These are phyloP conservation scores for Cercospora janseana DNA, from an alignment of 2,329 filamentous ascomycete species.

Conservation along the genomic window DNA sequence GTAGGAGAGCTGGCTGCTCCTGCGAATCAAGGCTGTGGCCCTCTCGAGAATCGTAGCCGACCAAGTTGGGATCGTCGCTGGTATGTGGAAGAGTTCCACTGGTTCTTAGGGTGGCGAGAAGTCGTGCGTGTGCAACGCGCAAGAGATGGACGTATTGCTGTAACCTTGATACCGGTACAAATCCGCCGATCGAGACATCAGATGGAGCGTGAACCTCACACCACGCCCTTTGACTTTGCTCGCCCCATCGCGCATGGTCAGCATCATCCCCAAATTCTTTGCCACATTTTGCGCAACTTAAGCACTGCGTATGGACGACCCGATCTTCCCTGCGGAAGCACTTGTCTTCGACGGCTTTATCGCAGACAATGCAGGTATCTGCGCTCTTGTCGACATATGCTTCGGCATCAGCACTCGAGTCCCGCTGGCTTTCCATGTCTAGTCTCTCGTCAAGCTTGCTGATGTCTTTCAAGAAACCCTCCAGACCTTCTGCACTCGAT, in stretches of 20 bases:
- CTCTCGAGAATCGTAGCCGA: conserved; percentile 65
- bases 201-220: conserved; percentile 56
- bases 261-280: conserved; percentile 68
- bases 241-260: conserved; percentile 68
- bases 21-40: conserved; percentile 56
- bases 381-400: conserved; percentile 47
- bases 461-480: conserved; percentile 79
- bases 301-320: conserved; percentile 81
- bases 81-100: conserved; percentile 77
- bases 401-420: conserved; percentile 44
- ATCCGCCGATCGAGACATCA: conserved; percentile 58
- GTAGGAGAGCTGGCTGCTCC: conserved; percentile 53
- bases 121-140: conserved; percentile 82
- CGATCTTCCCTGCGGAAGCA: conserved; percentile 73
- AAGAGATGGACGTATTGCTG: conserved; percentile 94
- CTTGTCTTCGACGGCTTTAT: conserved; percentile 89
- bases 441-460: conserved; percentile 77
- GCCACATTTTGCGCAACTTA: conserved; percentile 68
- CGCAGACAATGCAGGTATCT: conserved; percentile 79
- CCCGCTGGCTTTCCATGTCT: conserved; percentile 61
- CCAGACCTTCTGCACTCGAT: conserved; percentile 69
- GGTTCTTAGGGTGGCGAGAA: conserved; percentile 81
- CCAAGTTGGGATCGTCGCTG: conserved; percentile 66
- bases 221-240: conserved; percentile 65
- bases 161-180: conserved; percentile 77